These are phyloP conservation scores for Trichophyton schoenleinii DNA, from an alignment of 2,329 filamentous ascomycete genomes.

Conservation along the genomic window DNA sequence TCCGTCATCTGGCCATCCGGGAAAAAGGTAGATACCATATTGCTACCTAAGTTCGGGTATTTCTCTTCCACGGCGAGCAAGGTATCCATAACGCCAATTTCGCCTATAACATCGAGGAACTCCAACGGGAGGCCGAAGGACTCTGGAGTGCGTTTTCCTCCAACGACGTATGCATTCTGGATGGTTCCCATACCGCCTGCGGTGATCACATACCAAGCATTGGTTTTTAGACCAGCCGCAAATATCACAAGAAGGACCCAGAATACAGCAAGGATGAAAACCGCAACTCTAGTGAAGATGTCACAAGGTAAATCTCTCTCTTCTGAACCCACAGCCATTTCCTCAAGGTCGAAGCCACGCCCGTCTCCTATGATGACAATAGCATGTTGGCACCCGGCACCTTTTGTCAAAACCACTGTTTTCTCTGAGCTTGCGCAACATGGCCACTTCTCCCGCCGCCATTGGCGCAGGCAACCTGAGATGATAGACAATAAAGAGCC, in stretches of 20 bases:
- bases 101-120: slow-evolving; percentile 14
- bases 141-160: slow-evolving; percentile 18
- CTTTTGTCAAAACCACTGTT: slow-evolving; percentile 27
- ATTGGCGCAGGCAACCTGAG: slow-evolving; percentile 30
- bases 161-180: slow-evolving; percentile 30
- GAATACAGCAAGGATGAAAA: slow-evolving; percentile 19
- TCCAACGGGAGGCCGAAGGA: slow-evolving; percentile 22
- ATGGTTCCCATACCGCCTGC: slow-evolving; percentile 32
- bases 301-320: neutral
- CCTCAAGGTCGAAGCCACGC: slow-evolving; percentile 31
- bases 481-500: slow-evolving; percentile 29
- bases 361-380: slow-evolving; percentile 28
- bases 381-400: slow-evolving; percentile 32
- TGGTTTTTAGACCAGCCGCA: slow-evolving; percentile 24
- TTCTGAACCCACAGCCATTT: slow-evolving; percentile 23
- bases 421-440: slow-evolving; percentile 23
- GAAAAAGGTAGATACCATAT: slow-evolving; percentile 20
- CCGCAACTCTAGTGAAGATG: neutral
- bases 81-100: slow-evolving; percentile 19
- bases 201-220: slow-evolving; percentile 33
- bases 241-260: slow-evolving; percentile 34
- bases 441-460: slow-evolving; percentile 35
- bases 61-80: slow-evolving; percentile 18
- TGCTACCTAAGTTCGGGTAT: slow-evolving; percentile 18
- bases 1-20: slow-evolving; percentile 9